These are phyloP conservation scores for Gossypium laxum DNA, from an alignment of 441 rosid genomes.

Conservation along the genomic window DNA sequence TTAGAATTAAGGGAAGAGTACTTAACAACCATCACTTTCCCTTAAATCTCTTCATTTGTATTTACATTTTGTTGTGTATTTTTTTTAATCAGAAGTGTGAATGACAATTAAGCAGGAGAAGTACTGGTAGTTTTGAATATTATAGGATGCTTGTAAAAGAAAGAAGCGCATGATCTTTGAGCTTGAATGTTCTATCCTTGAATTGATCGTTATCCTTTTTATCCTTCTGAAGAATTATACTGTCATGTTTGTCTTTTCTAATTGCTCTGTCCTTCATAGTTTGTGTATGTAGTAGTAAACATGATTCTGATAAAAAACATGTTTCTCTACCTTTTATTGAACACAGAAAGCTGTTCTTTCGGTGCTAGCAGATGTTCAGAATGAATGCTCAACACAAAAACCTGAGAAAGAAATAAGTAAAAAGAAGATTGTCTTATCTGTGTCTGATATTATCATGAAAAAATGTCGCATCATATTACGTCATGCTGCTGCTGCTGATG, in stretches of 20 bases:
- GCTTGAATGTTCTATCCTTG: background rate
- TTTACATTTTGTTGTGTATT: background rate
- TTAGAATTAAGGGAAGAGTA: background rate
- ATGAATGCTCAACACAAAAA: constrained; percentile 41
- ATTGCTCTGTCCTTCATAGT: constrained; percentile 4
- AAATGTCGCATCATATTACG: constrained; percentile 79
- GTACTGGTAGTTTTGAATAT: background rate
- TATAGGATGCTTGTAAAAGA: background rate
- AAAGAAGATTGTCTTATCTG: constrained; percentile 41
- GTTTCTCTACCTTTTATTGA: constrained; percentile 30
- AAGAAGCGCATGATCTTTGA: background rate
- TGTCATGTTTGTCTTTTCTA: background rate
- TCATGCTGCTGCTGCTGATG: constrained; percentile 73
- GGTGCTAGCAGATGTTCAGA: constrained; percentile 60
- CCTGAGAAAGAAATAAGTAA: constrained; percentile 46
- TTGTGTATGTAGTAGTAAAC: constrained; percentile 1
- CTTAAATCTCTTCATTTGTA: background rate
- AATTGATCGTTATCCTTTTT: background rate
- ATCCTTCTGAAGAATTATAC: background rate
- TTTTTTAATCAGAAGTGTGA: background rate
- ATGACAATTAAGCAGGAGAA: background rate
- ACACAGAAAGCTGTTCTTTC: constrained; percentile 96
- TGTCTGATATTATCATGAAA: constrained; percentile 81
- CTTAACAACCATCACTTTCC: background rate
- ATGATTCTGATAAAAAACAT: constrained; percentile 22